Conservation (phyloP, 139 green algal genomes). For the Closterium sp. region DNA sequence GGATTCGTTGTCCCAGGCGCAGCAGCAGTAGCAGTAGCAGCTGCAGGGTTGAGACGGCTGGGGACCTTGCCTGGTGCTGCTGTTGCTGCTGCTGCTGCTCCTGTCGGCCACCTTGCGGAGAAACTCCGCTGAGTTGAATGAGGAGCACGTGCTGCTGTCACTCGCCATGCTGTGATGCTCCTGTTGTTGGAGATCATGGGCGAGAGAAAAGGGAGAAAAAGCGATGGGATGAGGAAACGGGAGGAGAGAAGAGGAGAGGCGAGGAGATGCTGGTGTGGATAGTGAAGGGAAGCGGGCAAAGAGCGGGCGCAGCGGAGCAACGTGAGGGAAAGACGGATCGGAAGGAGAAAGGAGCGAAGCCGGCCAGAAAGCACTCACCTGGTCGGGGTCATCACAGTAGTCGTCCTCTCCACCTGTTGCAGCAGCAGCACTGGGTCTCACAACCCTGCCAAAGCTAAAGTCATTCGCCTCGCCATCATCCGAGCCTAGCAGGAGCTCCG, state of each 20-base stretch:
- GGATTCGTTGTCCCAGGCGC: not conserved
- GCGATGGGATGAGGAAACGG: not conserved
- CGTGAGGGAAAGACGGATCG: no score
- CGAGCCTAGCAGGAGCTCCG: not conserved
- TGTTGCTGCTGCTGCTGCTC: not conserved
- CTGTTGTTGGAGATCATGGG: not conserved
- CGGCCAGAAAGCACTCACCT: not conserved
- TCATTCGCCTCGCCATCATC: not conserved
- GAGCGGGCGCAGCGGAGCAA: not conserved
- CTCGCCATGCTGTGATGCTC: not conserved
- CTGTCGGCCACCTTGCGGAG: slow-evolving; percentile 10
- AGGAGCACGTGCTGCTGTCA: not conserved
- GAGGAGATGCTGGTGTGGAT: not conserved
- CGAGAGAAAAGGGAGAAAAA: not conserved
- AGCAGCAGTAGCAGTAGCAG: not conserved
- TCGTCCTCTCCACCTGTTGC: not conserved
- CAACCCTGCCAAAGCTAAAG: not conserved
- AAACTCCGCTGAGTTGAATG: not conserved
- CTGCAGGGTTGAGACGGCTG: not conserved
- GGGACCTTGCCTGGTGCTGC: not conserved
- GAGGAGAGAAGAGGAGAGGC: not conserved
- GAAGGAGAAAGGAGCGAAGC: no score
- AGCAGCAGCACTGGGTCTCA: not conserved
- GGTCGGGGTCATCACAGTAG: not conserved
- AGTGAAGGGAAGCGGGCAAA: not conserved